Base-by-base conservation (phyloP, 257 asterid genomes). In the Ocimum tenuiflorum region DNA sequence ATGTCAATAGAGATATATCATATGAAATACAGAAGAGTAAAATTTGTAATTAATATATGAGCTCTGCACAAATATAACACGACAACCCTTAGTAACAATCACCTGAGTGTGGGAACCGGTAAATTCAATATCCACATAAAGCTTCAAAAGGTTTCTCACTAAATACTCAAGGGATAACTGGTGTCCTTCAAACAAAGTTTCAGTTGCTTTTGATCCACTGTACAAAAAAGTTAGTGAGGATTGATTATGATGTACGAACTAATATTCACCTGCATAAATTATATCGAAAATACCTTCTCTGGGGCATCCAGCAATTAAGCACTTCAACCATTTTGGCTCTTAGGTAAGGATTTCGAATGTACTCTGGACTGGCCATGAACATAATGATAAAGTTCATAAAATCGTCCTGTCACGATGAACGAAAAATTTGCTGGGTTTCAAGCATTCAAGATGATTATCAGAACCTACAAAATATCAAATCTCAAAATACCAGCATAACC, bases 61-160 rank as follows among this genome's bases (percentile, higher is more conserved):
- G 48, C n/a, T 24, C 51, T 35, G 22, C 23, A 24, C 18, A 11
- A 7, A 29, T 41, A 56, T 67, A 68, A 20, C 51, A 31, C 17
- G 45, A 41, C 72, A 36, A 17, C n/a, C 31, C 61, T 62, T 47
- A 63, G 52, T 33, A 62, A 57, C 67, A 68, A 68, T 80, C 72
- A 94, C 99, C 99, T 92, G 99, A 47, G 97, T 89, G 58, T 92
- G 99, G 61, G 99, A 89, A 64, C 99, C 99, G 7, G 99, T 92
- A 76, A 92, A 92, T 80, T 92, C 99, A 46, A 92, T 92, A 80
- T 92, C 99, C 55, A 92, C 97, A 71, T 92, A 92, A 38, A 89
- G 89, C 86, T 89, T 92, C 81, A 89, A 75, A 68, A 92, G 96
- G 76, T 92, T 88, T 83, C 65, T 83, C 71, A 92, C 99, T 43